phyloP scores from a whole-genome alignment of 2,329 filamentous ascomycete genomes.

The Aspergillus unguis region DNA sequence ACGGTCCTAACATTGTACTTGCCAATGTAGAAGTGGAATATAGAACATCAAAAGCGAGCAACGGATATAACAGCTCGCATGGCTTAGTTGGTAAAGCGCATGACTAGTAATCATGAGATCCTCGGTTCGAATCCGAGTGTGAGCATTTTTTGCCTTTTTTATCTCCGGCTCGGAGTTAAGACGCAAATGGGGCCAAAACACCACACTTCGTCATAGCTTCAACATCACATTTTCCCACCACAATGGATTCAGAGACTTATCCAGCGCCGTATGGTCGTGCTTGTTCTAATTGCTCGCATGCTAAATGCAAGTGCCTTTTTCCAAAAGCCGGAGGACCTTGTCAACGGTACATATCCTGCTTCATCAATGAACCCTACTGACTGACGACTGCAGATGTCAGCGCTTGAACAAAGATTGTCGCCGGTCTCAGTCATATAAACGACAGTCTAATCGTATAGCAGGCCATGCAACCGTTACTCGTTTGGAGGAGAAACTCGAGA shows the following conservation, averaged over 20 bases:
- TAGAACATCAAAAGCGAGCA: no score
- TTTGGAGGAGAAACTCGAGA: conserved; percentile 28
- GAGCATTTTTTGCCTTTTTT: not conserved
- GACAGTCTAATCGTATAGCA: conserved; percentile 17
- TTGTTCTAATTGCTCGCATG: conserved; percentile 23
- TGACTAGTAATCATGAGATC: not conserved
- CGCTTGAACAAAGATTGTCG: conserved; percentile 44
- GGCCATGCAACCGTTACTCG: conserved; percentile 19
- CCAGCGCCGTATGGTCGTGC: conserved; percentile 15
- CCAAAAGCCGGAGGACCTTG: conserved; percentile 5
- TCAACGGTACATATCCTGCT: conserved; percentile 8
- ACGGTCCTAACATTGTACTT: no score
- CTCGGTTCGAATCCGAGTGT: not conserved
- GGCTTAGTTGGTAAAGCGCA: not conserved
- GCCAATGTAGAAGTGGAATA: no score
- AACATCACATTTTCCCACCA: no score
- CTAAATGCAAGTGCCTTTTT: conserved; percentile 25
- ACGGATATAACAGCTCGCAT: not conserved
- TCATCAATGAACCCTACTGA: not conserved
- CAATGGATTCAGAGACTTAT: not conserved
- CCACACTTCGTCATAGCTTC: no score
- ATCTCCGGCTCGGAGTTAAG: no score
- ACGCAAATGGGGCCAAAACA: no score
- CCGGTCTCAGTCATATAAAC: conserved; percentile 35
- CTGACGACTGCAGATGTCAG: conserved; percentile 34